Percentiles rank a stretch among this genome's conserved stretches.
Conservation (phyloP, 768 basidiomycete genomes). For the Chiua virens region DNA sequence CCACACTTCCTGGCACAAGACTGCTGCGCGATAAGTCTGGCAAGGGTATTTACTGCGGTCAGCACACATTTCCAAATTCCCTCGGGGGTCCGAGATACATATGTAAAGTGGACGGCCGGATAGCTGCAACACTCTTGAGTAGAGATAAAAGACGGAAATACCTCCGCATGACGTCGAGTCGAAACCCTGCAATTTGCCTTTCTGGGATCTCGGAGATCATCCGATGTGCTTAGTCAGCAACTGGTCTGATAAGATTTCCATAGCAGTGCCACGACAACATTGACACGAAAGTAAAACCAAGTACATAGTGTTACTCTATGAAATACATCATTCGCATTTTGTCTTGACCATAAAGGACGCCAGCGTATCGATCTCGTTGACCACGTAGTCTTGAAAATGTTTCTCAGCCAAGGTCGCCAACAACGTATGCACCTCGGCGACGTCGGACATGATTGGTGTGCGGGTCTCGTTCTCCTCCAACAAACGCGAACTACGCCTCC, state of each 20-base stretch:
- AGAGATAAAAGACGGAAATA: not conserved
- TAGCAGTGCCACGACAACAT: not conserved
- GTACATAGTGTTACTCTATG: slow-evolving; percentile 17
- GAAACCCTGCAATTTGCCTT: slow-evolving; percentile 5
- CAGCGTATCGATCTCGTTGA: slow-evolving; percentile 79
- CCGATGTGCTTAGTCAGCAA: slow-evolving; percentile 21
- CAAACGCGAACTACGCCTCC: slow-evolving; percentile 71
- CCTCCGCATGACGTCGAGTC: not conserved
- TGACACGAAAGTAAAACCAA: slow-evolving; percentile 1
- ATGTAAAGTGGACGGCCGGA: not conserved
- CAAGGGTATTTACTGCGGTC: not conserved
- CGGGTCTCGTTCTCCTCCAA: slow-evolving; percentile 61
- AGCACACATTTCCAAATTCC: not conserved
- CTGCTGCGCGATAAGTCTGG: not conserved
- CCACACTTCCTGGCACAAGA: not conserved
- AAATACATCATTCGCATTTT: slow-evolving; percentile 43
- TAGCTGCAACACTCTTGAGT: not conserved
- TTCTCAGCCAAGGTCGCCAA: slow-evolving; percentile 69
- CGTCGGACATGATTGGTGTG: slow-evolving; percentile 68
- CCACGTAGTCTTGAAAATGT: slow-evolving; percentile 64
- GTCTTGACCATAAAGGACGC: slow-evolving; percentile 79
- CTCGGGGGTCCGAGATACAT: not conserved
- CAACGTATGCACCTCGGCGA: slow-evolving; percentile 63
- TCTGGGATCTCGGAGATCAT: slow-evolving; percentile 2
- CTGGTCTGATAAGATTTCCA: slow-evolving; percentile 28